A percentile compares a stretch with the other conserved stretches of the same genome.
These are phyloP conservation scores for Penicillium angulare DNA, from an alignment of 495 filamentous ascomycete genomes.

Conservation along the genomic window DNA sequence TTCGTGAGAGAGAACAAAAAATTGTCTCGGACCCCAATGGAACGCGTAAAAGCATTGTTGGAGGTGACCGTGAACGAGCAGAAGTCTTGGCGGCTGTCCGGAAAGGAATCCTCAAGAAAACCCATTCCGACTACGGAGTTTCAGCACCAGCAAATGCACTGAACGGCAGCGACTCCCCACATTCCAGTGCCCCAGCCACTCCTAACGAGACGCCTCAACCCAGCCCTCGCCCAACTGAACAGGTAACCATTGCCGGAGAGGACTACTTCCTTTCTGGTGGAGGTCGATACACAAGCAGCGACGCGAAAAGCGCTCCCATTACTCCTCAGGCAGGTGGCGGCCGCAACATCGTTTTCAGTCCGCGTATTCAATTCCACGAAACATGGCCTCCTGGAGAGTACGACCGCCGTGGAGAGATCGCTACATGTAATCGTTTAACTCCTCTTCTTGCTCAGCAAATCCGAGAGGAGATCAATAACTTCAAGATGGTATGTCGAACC, in stretches of 20 bases:
- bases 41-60: constrained; percentile 80
- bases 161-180: constrained; percentile 69
- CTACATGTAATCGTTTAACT: constrained; percentile 96
- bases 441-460: constrained; percentile 98
- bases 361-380: constrained; percentile 90
- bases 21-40: constrained; percentile 58
- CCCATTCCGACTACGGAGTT: constrained; percentile 59
- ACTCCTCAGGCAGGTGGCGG: constrained; percentile 66
- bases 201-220: constrained; percentile 67
- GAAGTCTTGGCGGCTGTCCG: constrained; percentile 86
- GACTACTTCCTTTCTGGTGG: constrained; percentile 79
- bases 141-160: constrained; percentile 64
- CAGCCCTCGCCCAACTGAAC: constrained; percentile 57
- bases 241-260: constrained; percentile 71
- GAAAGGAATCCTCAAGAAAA: constrained; percentile 89
- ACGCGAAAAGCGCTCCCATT: constrained; percentile 70
- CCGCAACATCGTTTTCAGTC: constrained; percentile 86
- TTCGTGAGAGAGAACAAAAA: constrained; percentile 50
- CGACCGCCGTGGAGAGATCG: constrained; percentile 92
- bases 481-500: constrained; percentile 85
- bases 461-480: constrained; percentile 98
- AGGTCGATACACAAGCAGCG: constrained; percentile 59
- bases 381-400: constrained; percentile 96
- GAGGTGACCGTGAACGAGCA: constrained; percentile 84
- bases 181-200: constrained; percentile 79